Base-by-base conservation (phyloP, 2,329 filamentous ascomycete genomes). In the Calonectria honghensis region DNA sequence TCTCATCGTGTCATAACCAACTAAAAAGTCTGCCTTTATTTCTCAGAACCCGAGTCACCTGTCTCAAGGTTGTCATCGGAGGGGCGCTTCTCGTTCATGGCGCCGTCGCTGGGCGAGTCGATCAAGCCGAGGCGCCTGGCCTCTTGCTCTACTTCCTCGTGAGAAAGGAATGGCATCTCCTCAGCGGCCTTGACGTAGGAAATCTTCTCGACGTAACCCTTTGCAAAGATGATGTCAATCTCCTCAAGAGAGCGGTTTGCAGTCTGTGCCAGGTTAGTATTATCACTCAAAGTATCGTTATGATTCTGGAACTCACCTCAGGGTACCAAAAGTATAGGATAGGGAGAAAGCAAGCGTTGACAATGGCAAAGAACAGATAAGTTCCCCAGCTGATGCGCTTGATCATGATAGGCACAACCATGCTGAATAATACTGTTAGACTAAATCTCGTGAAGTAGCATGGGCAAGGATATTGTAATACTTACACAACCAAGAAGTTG, bases 361-460 rank as follows among this genome's bases (percentile, higher is more conserved):
- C 86, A 14, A 86, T 84, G 3, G 89, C 88, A 81, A 90, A 92
- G 77, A 87, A 87, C 63, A 86, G 82, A 2, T 87, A 83, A 0
- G 90, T 87, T 69, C 89, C 89, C 84, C 88, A 92, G 18, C 86
- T 86, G 9, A 89, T 92, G 68, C 90, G 89, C 73, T 90, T 84
- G 29, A 94, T 89, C 45, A 94, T 88, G 1, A 92, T 88, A 0
- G 93, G 93, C 0, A 92, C 93, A 35, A 94, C 89, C 79, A 94
- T 88, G 45, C 75, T 76, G 2, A 5, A 54, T 1, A 6, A 0
- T 1, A 54, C 18, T 35, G 48, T 69, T 66, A 73, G 70, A 31
- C 6, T 6, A 14, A 45, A 32, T 16, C 13, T 35, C n/a, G 0
- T 24, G 35, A 10, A 2, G 3, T 10, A n/a, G 0, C 6, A 18